Evolutionary conservation across 2,329 filamentous ascomycete genomes (phyloP), one percentile per base, ranked within the genome.

Genomic region (Claviceps purpurea): DNA sequence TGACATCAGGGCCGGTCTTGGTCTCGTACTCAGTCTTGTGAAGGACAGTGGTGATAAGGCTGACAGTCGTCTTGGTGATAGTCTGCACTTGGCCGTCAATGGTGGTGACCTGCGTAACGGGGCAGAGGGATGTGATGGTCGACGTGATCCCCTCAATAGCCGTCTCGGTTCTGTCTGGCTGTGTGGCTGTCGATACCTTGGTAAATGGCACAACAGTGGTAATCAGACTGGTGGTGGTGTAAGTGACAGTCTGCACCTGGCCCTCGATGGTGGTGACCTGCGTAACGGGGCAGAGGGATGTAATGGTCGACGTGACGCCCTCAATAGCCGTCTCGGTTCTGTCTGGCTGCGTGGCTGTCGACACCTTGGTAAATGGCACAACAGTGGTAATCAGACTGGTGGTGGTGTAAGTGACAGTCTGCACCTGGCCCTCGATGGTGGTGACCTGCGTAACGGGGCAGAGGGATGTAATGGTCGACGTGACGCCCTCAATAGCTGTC

Each of bases 71-170:
- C 43, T 61, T 58, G 2, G 59, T 63, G 22, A 52, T 43, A 6
- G 56, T 59, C 8, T 49, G 39, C 5, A 57, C 55, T 18, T 56
- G 50, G 4, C 58, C 56, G 4, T 40, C 41, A 24, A 58, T 67
- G 2, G 64, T 63, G 8, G 66, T 67, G 1, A 65, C 67, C 4
- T 62, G 58, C 10, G 66, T 66, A 13, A 73, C 58, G 14, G 72
- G 71, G 60, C 67, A 72, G 5, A 72, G 61, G 22, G 64, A 66
- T 11, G 73, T 76, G 46, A 68, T 50, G 24, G 70, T 73, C 3
- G 63, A 65, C 56, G 71, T 69, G n/a, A 62, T 62, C 6, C 68
- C 61, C 30, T 64, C 62, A 11, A 61, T 62, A 2, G 61, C 61
- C 0, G 64, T 68, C 50, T 63, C 54, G 1, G 66, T 70, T n/a